Percentiles rank a stretch among this genome's conserved stretches.
Evolutionary conservation across 805 yeast genomes (phyloP).

Genomic region (Candida chauliodis): DNA sequence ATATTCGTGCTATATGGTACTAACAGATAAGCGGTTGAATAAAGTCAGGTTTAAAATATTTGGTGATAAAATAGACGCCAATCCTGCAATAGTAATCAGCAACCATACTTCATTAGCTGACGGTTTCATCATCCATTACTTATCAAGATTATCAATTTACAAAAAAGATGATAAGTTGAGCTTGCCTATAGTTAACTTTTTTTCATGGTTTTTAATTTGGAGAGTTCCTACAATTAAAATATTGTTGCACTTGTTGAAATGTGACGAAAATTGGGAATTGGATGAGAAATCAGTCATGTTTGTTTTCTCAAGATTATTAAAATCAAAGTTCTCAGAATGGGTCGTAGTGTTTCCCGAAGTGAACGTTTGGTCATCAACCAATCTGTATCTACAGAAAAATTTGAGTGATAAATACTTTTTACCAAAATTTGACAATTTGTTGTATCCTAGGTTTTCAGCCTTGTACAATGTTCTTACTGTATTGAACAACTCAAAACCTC

Average conservation of each 20-base stretch:
- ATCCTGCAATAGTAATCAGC: constrained; percentile 38
- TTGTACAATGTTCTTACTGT: constrained; percentile 49
- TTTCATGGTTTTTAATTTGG: constrained; percentile 70
- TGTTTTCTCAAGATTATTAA: constrained; percentile 33
- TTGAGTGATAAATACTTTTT: constrained; percentile 55
- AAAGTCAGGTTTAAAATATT: constrained; percentile 32
- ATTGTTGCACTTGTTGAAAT: constrained; percentile 43
- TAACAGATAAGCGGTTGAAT: constrained; percentile 20
- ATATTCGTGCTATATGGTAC: constrained; percentile 6
- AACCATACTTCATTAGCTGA: constrained; percentile 74
- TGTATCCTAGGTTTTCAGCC: constrained; percentile 75
- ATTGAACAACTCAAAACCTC: constrained; percentile 26
- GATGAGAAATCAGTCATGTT: constrained; percentile 32
- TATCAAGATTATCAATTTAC: constrained; percentile 26
- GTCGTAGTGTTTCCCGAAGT: constrained; percentile 83
- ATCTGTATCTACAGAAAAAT: constrained; percentile 47
- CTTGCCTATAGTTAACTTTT: constrained; percentile 50
- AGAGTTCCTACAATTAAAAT: constrained; percentile 53
- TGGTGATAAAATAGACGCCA: constrained; percentile 40
- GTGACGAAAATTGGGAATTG: constrained; percentile 72
- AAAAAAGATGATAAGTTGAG: constrained; percentile 11
- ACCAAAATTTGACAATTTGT: constrained; percentile 55
- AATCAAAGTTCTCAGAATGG: constrained; percentile 52
- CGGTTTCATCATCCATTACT: constrained; percentile 48
- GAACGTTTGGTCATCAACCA: constrained; percentile 55